A percentile compares a stretch with the other conserved stretches of the same genome.
Conservation (phyloP, 768 basidiomycete species). For the Lactifluus subvellereus region DNA sequence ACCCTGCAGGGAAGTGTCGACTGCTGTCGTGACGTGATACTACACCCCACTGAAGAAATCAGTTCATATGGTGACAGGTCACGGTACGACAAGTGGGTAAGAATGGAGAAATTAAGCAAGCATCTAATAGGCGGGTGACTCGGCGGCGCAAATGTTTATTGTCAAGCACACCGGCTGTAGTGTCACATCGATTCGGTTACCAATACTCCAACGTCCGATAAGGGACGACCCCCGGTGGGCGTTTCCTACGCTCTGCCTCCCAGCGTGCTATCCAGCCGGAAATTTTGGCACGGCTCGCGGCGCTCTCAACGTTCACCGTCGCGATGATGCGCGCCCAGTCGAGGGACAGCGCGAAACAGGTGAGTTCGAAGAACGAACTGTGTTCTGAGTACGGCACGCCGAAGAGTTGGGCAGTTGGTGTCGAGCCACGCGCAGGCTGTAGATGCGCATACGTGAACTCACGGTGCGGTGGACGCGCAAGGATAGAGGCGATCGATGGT, state of each 20-base stretch:
- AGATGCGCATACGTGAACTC: constrained; percentile 68
- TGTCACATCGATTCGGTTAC: constrained; percentile 26
- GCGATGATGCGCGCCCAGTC: constrained; percentile 88
- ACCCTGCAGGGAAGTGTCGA: too few relatives aligned
- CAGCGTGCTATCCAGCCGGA: constrained; percentile 83
- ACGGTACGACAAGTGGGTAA: too few relatives aligned
- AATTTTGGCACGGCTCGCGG: constrained; percentile 76
- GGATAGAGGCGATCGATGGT: constrained; percentile 62
- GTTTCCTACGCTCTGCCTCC: constrained; percentile 72
- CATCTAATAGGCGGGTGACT: too few relatives aligned
- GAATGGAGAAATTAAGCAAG: too few relatives aligned
- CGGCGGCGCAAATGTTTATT: too few relatives aligned
- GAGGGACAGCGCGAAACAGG: constrained; percentile 88
- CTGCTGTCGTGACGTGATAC: too few relatives aligned
- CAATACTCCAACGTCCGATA: constrained; percentile 44
- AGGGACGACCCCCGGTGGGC: constrained; percentile 34
- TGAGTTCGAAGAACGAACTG: constrained; percentile 91
- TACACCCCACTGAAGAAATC: too few relatives aligned
- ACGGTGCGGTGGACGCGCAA: constrained; percentile 58
- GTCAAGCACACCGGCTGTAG: background rate
- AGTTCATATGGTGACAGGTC: too few relatives aligned
- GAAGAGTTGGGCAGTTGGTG: constrained; percentile 61
- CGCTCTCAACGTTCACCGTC: constrained; percentile 84
- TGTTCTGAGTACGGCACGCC: constrained; percentile 94
- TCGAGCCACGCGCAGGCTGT: constrained; percentile 64